Percentiles rank a stretch among this genome's conserved stretches.
phyloP scores from a whole-genome alignment of 352 stramenopile species.

The Phytopythium delawarense region DNA sequence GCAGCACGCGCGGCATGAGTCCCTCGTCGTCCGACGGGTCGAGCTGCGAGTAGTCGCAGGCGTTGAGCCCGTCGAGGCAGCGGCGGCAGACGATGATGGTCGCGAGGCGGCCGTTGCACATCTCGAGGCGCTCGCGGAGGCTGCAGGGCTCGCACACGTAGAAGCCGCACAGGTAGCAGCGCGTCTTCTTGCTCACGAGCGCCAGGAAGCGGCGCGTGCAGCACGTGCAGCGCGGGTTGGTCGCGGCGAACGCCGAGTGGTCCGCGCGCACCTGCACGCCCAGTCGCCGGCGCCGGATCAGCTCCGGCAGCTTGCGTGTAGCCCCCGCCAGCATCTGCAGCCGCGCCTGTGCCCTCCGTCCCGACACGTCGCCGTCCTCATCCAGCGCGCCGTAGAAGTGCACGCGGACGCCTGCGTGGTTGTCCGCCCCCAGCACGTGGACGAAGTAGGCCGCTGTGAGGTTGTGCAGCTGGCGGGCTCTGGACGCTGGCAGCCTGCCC shows the following conservation, averaged over 20 bases:
- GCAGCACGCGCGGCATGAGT: neutral
- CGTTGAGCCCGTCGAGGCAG: slow-evolving; percentile 15
- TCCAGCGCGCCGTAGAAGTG: slow-evolving; percentile 27
- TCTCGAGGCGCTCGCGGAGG: slow-evolving; percentile 24
- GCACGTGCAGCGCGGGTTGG: slow-evolving; percentile 26
- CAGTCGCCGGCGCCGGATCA: slow-evolving; percentile 26
- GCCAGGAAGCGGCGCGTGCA: slow-evolving; percentile 21
- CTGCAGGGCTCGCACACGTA: slow-evolving; percentile 21
- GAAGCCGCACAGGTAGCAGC: slow-evolving; percentile 29
- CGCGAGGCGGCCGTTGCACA: slow-evolving; percentile 19
- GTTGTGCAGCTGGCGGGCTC: slow-evolving; percentile 17
- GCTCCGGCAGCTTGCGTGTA: slow-evolving; percentile 14
- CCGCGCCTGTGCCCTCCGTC: neutral
- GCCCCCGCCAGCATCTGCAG: slow-evolving; percentile 20
- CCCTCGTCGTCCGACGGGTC: neutral
- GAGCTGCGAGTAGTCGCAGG: slow-evolving; percentile 16
- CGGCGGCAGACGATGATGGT: slow-evolving; percentile 22
- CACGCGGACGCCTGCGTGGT: slow-evolving; percentile 11
- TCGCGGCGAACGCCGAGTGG: slow-evolving; percentile 16
- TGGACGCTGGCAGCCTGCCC: slow-evolving; percentile 11
- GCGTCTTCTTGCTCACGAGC: slow-evolving; percentile 8
- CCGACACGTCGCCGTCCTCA: neutral
- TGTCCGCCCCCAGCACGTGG: slow-evolving; percentile 9
- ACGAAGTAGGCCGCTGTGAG: slow-evolving; percentile 20
- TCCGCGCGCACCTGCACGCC: slow-evolving; percentile 27